A percentile compares a stretch with the other conserved stretches of the same genome.
Evolutionary conservation across 768 basidiomycete genomes (phyloP).

Genomic region (Mycena filopes): DNA sequence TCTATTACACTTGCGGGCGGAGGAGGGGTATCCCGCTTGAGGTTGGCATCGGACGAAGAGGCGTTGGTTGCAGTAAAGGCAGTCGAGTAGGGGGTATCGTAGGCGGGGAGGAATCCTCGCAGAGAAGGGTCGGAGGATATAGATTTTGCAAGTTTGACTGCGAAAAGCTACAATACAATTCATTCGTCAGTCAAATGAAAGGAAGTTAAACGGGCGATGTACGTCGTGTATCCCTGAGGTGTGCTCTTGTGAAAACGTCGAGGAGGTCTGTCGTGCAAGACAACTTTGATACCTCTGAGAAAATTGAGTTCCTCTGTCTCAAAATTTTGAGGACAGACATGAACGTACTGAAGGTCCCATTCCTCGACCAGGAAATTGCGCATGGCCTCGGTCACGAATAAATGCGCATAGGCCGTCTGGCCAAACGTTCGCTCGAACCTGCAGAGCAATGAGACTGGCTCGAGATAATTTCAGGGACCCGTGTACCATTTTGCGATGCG

Average conservation of each 20-base stretch:
- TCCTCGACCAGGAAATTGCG: conserved; percentile 70
- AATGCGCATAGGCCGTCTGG: conserved; percentile 81
- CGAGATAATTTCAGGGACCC: not conserved
- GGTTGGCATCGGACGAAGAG: conserved; percentile 32
- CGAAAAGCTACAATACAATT: conserved; percentile 58
- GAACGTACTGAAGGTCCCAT: conserved; percentile 81
- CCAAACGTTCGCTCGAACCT: conserved; percentile 93
- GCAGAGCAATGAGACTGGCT: not conserved
- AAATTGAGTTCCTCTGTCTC: not conserved
- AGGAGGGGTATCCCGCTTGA: conserved; percentile 24
- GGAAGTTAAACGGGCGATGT: conserved; percentile 27
- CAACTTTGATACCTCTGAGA: conserved; percentile 76
- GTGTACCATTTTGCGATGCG: conserved; percentile 78
- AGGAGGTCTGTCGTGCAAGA: conserved; percentile 93
- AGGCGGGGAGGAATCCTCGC: conserved; percentile 63
- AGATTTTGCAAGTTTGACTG: conserved; percentile 52
- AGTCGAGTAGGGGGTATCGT: conserved; percentile 65
- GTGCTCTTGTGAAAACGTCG: conserved; percentile 80
- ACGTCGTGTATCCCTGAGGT: conserved; percentile 84
- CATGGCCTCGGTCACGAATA: conserved; percentile 96
- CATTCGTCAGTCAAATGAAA: not conserved
- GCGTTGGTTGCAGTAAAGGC: conserved; percentile 63
- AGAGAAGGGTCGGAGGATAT: conserved; percentile 46
- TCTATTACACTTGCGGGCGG: conserved; percentile 42
- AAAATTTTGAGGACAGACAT: conserved; percentile 1